Evolutionary conservation across 164 flowering plant genomes (phyloP).

Genomic region (Stephania cephalantha): DNA sequence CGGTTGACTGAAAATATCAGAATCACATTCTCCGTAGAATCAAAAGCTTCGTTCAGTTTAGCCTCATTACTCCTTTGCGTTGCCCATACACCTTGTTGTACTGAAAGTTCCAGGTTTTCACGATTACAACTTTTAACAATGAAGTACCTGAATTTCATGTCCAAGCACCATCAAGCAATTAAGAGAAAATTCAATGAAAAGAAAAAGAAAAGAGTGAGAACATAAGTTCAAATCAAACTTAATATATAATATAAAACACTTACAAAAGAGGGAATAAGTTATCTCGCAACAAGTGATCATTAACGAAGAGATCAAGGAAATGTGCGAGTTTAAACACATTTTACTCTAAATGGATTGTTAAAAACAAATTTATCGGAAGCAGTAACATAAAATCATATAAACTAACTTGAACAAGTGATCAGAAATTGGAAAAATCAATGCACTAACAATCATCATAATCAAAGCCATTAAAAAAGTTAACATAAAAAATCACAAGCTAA

Average conservation of each 20-base stretch:
- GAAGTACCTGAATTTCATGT: slow-evolving; percentile 67
- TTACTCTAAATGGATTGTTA: neutral
- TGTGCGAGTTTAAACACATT: neutral
- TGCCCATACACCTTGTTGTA: slow-evolving; percentile 99
- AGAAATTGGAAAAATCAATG: no score
- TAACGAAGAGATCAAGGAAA: neutral
- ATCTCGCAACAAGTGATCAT: neutral
- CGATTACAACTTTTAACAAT: slow-evolving; percentile 98
- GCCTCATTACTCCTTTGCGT: slow-evolving; percentile 99
- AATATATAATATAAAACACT: no score
- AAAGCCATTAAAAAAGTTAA: neutral
- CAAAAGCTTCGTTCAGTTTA: slow-evolving; percentile 98
- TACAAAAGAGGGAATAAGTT: neutral
- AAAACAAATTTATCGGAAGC: no score
- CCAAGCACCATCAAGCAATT: slow-evolving; percentile 15
- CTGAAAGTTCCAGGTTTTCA: slow-evolving; percentile 94
- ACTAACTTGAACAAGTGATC: no score
- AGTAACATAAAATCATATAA: no score
- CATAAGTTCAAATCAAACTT: neutral
- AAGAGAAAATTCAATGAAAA: slow-evolving; percentile 10
- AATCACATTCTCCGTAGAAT: slow-evolving; percentile 87
- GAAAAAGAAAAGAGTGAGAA: neutral
- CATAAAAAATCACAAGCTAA: neutral
- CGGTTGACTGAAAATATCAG: slow-evolving; percentile 96
- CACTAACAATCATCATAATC: neutral